Conservation (phyloP, 2,329 filamentous ascomycete species). For the Leptographium procerum region DNA sequence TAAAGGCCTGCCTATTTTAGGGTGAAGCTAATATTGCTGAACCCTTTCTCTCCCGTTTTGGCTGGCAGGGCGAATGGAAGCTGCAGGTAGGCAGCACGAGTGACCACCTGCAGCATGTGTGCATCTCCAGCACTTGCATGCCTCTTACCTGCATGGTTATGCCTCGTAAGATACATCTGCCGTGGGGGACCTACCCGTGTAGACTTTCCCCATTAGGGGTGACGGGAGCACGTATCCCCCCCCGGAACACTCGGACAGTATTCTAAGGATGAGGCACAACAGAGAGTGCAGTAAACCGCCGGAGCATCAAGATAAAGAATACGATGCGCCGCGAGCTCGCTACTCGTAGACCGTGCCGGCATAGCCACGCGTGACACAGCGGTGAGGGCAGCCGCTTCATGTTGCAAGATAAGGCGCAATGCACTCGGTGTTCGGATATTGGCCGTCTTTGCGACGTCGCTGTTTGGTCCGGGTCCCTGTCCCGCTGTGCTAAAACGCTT, state of each 20-base stretch:
- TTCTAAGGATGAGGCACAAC: background rate
- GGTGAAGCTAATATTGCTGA: background rate
- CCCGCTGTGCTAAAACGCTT: background rate
- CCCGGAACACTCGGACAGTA: background rate
- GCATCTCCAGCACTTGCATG: background rate
- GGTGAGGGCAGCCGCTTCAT: background rate
- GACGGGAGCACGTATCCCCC: background rate
- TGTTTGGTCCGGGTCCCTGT: background rate
- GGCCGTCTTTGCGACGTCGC: background rate
- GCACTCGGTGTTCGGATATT: background rate
- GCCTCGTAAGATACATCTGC: background rate
- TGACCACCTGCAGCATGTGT: background rate
- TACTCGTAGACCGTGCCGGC: no score
- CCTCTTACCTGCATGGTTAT: background rate
- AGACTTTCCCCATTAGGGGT: conserved; percentile 6
- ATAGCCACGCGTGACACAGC: background rate
- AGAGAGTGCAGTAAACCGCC: background rate
- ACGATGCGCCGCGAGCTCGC: no score
- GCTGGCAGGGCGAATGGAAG: background rate
- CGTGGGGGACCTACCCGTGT: conserved; percentile 5
- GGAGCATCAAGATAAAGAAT: background rate
- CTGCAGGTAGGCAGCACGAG: background rate
- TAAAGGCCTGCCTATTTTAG: background rate
- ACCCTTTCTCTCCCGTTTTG: background rate
- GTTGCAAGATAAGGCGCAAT: no score